phyloP scores from a whole-genome alignment of 768 basidiomycete genomes.

The Suillus sp. region DNA sequence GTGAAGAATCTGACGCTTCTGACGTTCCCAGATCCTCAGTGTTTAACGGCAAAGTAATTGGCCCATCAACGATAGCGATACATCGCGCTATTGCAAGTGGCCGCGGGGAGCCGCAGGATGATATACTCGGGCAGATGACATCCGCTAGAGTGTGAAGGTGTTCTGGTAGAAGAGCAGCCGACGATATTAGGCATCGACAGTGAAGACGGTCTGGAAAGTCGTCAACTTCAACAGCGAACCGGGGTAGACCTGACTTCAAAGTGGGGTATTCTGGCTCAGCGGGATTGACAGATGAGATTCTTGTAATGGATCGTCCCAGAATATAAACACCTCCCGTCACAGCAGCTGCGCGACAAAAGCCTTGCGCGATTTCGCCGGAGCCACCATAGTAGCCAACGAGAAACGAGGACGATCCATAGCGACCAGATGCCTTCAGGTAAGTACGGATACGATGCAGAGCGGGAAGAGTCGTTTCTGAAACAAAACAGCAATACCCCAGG shows the following conservation, averaged over 20 bases:
- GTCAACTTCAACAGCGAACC: conserved; percentile 53
- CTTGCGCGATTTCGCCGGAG: conserved; percentile 89
- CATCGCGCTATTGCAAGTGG: conserved; percentile 43
- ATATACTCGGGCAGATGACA: conserved; percentile 16
- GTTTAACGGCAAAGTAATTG: conserved; percentile 34
- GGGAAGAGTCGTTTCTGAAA: conserved; percentile 63
- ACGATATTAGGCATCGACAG: conserved; percentile 58
- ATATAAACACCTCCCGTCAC: conserved; percentile 79
- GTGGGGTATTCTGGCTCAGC: conserved; percentile 25
- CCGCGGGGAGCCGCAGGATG: conserved; percentile 8
- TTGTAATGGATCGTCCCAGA: conserved; percentile 48
- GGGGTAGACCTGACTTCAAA: conserved; percentile 11
- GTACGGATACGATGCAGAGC: conserved; percentile 70
- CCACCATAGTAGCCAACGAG: conserved; percentile 96
- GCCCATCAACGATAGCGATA: conserved; percentile 52
- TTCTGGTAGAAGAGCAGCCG: conserved; percentile 38
- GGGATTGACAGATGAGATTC: conserved; percentile 33
- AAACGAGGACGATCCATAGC: conserved; percentile 88
- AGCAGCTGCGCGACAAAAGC: conserved; percentile 85
- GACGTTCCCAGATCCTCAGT: conserved; percentile 22
- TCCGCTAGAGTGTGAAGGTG: conserved; percentile 28
- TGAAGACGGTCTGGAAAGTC: conserved; percentile 62
- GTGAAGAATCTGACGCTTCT: conserved; percentile 53
- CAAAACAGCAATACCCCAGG: conserved; percentile 66
- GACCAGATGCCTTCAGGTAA: conserved; percentile 78